Evolutionary conservation across 129 eudicot species (phyloP).

Genomic region (Flaveria linearis): DNA sequence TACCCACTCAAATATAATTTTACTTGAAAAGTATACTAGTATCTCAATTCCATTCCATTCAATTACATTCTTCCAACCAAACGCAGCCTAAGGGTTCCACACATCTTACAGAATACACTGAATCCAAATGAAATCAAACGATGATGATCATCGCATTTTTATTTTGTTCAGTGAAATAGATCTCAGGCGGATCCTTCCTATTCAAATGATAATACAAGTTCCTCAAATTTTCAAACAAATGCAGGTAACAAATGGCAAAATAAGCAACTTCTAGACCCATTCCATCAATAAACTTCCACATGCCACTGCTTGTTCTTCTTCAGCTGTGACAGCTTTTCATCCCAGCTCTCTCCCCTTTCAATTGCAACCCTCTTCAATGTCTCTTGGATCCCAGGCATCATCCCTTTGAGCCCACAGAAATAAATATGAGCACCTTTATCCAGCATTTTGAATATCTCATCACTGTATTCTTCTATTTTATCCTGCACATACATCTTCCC

Average conservation of each 20-base stretch:
- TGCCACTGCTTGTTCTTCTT: conserved; percentile 99
- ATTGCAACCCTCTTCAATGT: conserved; percentile 90
- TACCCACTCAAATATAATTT: no score
- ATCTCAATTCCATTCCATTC: no score
- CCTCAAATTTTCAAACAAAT: conserved; percentile 18
- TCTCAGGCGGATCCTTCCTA: background rate
- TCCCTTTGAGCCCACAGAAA: conserved; percentile 97
- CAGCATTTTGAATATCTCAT: conserved; percentile 77
- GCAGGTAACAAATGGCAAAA: conserved; percentile 15
- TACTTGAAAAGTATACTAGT: no score
- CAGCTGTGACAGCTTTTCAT: conserved; percentile 69
- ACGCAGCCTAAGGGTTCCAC: no score
- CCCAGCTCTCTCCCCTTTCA: conserved; percentile 95
- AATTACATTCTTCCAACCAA: no score
- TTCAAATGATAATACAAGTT: conserved; percentile 23
- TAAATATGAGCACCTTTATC: conserved; percentile 92
- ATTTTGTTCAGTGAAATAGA: conserved; percentile 23
- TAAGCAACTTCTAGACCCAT: no score
- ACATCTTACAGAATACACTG: background rate
- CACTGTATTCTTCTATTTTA: conserved; percentile 94
- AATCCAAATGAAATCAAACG: background rate
- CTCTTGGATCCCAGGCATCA: conserved; percentile 99
- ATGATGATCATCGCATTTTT: background rate
- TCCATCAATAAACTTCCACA: conserved; percentile 83
- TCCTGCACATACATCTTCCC: conserved; percentile 99